A percentile compares a stretch with the other conserved stretches of the same genome.
phyloP scores from a whole-genome alignment of 352 stramenopile genomes.

The Lagenidium giganteum region DNA sequence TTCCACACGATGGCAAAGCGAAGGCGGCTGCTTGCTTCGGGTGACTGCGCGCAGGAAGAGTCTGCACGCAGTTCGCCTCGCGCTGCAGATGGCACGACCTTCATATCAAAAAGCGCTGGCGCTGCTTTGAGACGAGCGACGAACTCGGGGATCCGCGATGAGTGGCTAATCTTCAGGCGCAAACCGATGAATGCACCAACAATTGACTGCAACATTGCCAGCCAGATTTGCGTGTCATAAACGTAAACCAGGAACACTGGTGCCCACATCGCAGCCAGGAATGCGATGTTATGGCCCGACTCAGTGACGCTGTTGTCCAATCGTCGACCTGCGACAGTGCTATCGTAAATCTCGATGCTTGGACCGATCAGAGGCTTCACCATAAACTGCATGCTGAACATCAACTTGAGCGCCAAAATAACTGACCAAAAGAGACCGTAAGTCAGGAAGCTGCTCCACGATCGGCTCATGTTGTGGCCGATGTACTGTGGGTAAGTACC shows the following conservation, averaged over 20 bases:
- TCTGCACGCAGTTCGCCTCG: slow-evolving; percentile 44
- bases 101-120: slow-evolving; percentile 52
- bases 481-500: slow-evolving; percentile 62
- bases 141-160: slow-evolving; percentile 53
- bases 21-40: slow-evolving; percentile 56
- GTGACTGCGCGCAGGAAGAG: slow-evolving; percentile 32
- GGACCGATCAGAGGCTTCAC: slow-evolving; percentile 93
- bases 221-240: slow-evolving; percentile 77
- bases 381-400: slow-evolving; percentile 95
- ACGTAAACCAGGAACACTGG: slow-evolving; percentile 69
- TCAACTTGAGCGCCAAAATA: slow-evolving; percentile 90
- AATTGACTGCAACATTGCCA: slow-evolving; percentile 59
- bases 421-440: slow-evolving; percentile 65
- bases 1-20: slow-evolving; percentile 79
- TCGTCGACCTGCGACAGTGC: slow-evolving; percentile 32
- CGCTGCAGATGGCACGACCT: slow-evolving; percentile 53
- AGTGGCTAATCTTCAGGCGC: slow-evolving; percentile 61
- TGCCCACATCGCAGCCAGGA: slow-evolving; percentile 52
- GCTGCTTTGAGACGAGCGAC: slow-evolving; percentile 42
- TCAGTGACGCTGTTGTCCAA: slow-evolving; percentile 38
- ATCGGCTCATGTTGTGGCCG: slow-evolving; percentile 51
- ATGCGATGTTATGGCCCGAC: slow-evolving; percentile 61
- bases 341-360: slow-evolving; percentile 89
- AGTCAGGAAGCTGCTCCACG: slow-evolving; percentile 38
- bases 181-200: slow-evolving; percentile 59